Base-by-base conservation (phyloP, 2,329 filamentous ascomycete species). In the Aphanoascus verrucosus region DNA sequence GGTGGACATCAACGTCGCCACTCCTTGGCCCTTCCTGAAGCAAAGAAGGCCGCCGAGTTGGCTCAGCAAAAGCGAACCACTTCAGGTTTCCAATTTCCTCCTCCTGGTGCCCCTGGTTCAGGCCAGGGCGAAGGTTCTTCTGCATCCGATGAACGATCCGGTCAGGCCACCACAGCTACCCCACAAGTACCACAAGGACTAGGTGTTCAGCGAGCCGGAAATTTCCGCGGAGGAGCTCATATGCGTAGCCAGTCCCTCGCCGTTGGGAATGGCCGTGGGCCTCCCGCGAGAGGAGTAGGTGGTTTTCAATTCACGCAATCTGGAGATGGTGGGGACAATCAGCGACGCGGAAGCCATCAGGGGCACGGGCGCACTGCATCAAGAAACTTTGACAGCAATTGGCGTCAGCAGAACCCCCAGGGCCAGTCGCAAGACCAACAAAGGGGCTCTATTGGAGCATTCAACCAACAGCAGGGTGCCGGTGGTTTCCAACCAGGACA, bases 331-430 rank as follows among this genome's bases (percentile, higher is more conserved):
- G 75, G 74, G 60, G 71, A 74, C 58, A 70, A 73, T 58, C 65
- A 72, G 12, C 46, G 58, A 28, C 56, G 58, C 11, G 6, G 32
- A 17, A 56, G 57, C 19, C 79, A 81, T 60, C 63, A 69, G 41
- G 85, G 88, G 54, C 93, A 98, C 67, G 84, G 81, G 58, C 82
- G 93, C 57, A 85, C 84, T 32, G 81, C 81, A 9, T 98, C 93
- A 20, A 83, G 93, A 58, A 98, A 97, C 72, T 97, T 97, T 65
- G 93, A 98, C 61, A 84, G 90, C 63, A 98, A 98, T 72, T 98
- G 93, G 93, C 86, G 93, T 63, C 94, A 89, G 64, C 90, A 86
- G 61, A 80, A 80, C 58, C 74, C 72, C 61, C 71, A 74, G 52
- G 64, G 66, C 52, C 74, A 75, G 55, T 63, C 64, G 28, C 71